Evolutionary conservation across 2,329 filamentous ascomycete species (phyloP).

Genomic region (Fusarium neocosmosporiellum): DNA sequence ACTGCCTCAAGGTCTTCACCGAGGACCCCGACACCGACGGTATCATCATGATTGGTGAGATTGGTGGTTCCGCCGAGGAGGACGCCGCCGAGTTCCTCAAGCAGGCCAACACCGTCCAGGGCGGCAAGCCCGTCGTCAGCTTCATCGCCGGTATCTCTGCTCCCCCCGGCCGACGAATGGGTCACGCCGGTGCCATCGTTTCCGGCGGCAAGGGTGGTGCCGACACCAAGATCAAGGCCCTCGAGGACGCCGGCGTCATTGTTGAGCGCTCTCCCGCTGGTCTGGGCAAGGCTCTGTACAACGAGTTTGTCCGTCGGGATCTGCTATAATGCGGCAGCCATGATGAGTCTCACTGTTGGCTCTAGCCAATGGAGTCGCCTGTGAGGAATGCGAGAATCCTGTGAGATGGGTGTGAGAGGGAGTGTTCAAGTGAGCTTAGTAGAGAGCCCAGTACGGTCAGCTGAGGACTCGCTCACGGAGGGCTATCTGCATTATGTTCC

Average conservation of each 20-base stretch:
- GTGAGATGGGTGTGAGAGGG: neutral
- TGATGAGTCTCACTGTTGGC: constrained; percentile 17
- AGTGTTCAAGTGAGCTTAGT: constrained; percentile 32
- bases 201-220: constrained; percentile 97
- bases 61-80: constrained; percentile 96
- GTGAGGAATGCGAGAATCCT: constrained; percentile 12
- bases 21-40: constrained; percentile 96
- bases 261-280: constrained; percentile 94
- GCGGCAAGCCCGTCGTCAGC: constrained; percentile 91
- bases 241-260: constrained; percentile 92
- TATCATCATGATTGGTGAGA: constrained; percentile 99
- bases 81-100: constrained; percentile 97
- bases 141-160: constrained; percentile 99
- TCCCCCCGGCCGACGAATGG: constrained; percentile 96
- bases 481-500: constrained; percentile 45
- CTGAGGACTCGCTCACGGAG: constrained; percentile 40
- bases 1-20: constrained; percentile 97
- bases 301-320: constrained; percentile 96
- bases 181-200: constrained; percentile 98
- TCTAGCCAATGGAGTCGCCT: constrained; percentile 7
- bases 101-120: constrained; percentile 87
- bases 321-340: constrained; percentile 74
- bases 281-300: constrained; percentile 92
- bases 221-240: constrained; percentile 96
- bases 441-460: constrained; percentile 33